phyloP scores from a whole-genome alignment of 148 eudicot species.

The Cornus kousa region DNA sequence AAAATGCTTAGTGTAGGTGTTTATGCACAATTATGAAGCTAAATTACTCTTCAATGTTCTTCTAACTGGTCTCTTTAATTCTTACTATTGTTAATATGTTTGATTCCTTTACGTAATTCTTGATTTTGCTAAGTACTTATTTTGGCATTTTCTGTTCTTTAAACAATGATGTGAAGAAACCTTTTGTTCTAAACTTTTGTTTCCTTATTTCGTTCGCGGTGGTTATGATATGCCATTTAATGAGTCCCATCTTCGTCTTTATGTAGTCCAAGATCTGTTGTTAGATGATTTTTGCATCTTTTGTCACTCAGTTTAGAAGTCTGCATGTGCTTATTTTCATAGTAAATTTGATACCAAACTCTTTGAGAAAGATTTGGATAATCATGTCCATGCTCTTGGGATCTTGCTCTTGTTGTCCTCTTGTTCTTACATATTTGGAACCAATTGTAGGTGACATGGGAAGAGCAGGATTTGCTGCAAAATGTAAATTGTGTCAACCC shows the following conservation, averaged over 20 bases:
- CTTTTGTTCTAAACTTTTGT: neutral
- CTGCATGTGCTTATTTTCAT: neutral
- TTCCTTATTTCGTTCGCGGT: neutral
- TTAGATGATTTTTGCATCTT: neutral
- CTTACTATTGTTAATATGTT: neutral
- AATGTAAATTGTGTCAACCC: constrained; percentile 60
- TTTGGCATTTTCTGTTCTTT: neutral
- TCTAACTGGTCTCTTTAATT: neutral
- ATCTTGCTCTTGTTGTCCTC: neutral
- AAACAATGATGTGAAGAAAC: neutral
- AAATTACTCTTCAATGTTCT: neutral
- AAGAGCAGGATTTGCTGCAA: constrained; percentile 54
- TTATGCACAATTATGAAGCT: neutral
- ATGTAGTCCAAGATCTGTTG: neutral
- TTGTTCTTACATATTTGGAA: neutral
- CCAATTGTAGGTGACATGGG: constrained; percentile 48
- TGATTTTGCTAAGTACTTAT: neutral
- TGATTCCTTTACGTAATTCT: neutral
- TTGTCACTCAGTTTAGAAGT: neutral
- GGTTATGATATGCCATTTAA: neutral
- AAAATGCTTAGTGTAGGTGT: neutral
- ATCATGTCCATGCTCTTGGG: neutral
- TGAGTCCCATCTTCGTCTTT: neutral
- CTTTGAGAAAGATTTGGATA: neutral
- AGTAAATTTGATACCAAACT: neutral